Conservation (phyloP, 2,329 filamentous ascomycete genomes). For the Graphilbum ipis-grandicollis region DNA sequence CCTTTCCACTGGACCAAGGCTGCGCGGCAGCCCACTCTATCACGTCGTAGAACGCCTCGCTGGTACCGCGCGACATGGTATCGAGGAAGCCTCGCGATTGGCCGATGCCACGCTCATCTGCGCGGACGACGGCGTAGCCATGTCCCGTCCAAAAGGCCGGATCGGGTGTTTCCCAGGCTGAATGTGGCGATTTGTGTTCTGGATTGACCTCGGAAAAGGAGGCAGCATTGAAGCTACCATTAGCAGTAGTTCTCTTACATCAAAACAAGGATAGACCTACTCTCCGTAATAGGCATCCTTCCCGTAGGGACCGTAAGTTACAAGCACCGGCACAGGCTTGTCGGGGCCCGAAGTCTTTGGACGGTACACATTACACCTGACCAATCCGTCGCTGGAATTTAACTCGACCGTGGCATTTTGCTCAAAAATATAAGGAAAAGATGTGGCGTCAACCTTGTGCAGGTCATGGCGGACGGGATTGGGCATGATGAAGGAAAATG, state of each 20-base stretch:
- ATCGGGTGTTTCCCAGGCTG: conserved; percentile 42
- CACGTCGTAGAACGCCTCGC: conserved; percentile 29
- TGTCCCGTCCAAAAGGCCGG: conserved; percentile 36
- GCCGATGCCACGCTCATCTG: conserved; percentile 29
- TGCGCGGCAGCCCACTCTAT: conserved; percentile 31
- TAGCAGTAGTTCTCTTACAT: too few relatives aligned
- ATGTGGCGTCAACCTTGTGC: conserved; percentile 13
- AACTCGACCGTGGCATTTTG: conserved; percentile 18
- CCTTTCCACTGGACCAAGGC: conserved; percentile 28
- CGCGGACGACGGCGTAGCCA: conserved; percentile 37
- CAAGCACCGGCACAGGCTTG: conserved; percentile 36
- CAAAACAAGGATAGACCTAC: neutral
- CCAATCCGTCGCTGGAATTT: conserved; percentile 13
- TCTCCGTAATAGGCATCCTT: conserved; percentile 49
- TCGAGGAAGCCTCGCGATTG: conserved; percentile 29
- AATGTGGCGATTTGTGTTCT: conserved; percentile 33
- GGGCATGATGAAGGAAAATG: neutral
- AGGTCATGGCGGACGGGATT: conserved; percentile 9
- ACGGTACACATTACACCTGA: conserved; percentile 22
- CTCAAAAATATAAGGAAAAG: conserved; percentile 22
- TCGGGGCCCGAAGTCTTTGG: conserved; percentile 14
- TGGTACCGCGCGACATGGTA: conserved; percentile 29
- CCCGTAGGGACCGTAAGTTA: conserved; percentile 58
- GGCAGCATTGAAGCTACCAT: conserved; percentile 19
- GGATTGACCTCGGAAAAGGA: conserved; percentile 33